Evolutionary conservation across 75 land plant species (phyloP).

Genomic region (Cupressus sempervirens): DNA sequence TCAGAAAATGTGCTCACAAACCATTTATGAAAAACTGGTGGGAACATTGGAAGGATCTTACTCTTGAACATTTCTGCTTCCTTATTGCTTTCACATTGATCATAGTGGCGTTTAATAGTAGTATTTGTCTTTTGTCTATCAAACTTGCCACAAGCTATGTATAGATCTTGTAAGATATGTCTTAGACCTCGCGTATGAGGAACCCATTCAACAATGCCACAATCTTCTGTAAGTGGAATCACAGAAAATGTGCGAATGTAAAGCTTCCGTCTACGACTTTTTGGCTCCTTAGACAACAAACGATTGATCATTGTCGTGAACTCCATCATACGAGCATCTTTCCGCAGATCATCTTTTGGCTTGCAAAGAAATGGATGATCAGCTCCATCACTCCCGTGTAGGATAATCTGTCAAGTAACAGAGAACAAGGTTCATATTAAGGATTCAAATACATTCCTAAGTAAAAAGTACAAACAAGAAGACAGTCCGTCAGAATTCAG

Average conservation of each 20-base stretch:
- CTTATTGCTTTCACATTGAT: slow-evolving; percentile 62
- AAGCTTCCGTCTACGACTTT: slow-evolving; percentile 93
- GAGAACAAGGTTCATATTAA: not conserved
- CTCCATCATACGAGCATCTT: slow-evolving; percentile 99
- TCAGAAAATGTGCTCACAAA: slow-evolving; percentile 92
- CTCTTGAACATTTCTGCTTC: slow-evolving; percentile 74
- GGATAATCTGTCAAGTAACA: slow-evolving; percentile 54
- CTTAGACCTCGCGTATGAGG: slow-evolving; percentile 99
- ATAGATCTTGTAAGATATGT: slow-evolving; percentile 90
- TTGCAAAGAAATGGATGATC: slow-evolving; percentile 95
- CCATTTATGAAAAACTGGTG: slow-evolving; percentile 97
- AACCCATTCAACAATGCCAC: slow-evolving; percentile 99
- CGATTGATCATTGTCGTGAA: slow-evolving; percentile 96
- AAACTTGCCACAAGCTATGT: slow-evolving; percentile 87
- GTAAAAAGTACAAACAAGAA: not conserved
- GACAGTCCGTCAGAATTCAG: not conserved
- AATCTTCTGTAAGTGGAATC: slow-evolving; percentile 94
- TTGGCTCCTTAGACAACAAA: slow-evolving; percentile 88
- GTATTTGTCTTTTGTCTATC: slow-evolving; percentile 94
- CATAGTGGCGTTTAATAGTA: slow-evolving; percentile 80
- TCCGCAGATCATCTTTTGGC: slow-evolving; percentile 98
- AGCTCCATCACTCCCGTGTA: slow-evolving; percentile 87
- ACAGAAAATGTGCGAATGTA: slow-evolving; percentile 98
- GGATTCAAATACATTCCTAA: not conserved
- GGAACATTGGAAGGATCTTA: slow-evolving; percentile 94